phyloP scores from a whole-genome alignment of 2,329 filamentous ascomycete genomes.

The Aureobasidium sp. region DNA sequence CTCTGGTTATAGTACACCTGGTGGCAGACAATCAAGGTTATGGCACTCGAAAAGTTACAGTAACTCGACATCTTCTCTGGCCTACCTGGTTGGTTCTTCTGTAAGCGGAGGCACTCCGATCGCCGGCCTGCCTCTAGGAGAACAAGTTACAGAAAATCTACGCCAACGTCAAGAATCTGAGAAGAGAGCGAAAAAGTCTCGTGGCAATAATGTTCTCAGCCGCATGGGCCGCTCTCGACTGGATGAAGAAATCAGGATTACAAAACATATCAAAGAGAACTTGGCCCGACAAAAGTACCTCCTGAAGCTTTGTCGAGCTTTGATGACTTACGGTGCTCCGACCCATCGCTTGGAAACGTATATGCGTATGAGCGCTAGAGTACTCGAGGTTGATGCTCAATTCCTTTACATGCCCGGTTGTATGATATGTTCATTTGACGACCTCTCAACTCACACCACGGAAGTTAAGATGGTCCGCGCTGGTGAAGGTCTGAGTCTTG shows the following conservation, averaged over 20 bases:
- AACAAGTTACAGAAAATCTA: slow-evolving; percentile 34
- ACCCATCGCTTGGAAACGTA: slow-evolving; percentile 90
- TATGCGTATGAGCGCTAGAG: slow-evolving; percentile 80
- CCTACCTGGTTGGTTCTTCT: slow-evolving; percentile 37
- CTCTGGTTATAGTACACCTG: background rate
- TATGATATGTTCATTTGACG: slow-evolving; percentile 90
- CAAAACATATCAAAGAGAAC: slow-evolving; percentile 57
- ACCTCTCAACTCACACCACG: slow-evolving; percentile 64
- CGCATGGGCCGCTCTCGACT: slow-evolving; percentile 30
- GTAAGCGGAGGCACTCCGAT: slow-evolving; percentile 36
- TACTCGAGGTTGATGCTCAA: slow-evolving; percentile 80
- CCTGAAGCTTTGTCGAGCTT: slow-evolving; percentile 70
- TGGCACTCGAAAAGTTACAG: slow-evolving; percentile 31
- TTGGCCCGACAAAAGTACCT: slow-evolving; percentile 76
- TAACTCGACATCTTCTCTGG: slow-evolving; percentile 35
- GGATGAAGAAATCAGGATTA: slow-evolving; percentile 50
- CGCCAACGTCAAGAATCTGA: slow-evolving; percentile 30
- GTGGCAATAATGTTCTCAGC: slow-evolving; percentile 29
- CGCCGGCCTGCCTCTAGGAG: slow-evolving; percentile 28
- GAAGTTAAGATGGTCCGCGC: slow-evolving; percentile 68
- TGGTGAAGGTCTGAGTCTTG: slow-evolving; percentile 62
- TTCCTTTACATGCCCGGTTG: slow-evolving; percentile 86
- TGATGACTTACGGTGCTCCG: slow-evolving; percentile 87
- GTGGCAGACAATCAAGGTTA: slow-evolving; percentile 16
- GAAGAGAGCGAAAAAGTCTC: slow-evolving; percentile 23